These are phyloP conservation scores for Candida yuanshanica DNA, from an alignment of 805 yeast genomes.

Conservation along the genomic window DNA sequence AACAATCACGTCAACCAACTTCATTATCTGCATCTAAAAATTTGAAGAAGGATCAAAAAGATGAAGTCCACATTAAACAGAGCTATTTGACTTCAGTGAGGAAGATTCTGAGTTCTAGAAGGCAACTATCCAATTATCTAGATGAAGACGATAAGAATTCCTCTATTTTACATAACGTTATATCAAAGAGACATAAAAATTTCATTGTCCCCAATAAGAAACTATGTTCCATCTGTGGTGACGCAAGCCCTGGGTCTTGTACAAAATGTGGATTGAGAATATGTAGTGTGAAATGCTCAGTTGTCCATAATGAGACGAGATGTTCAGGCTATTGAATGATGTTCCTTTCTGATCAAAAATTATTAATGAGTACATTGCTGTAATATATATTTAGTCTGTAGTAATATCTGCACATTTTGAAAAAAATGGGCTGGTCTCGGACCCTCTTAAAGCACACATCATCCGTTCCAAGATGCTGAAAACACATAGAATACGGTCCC, in stretches of 20 bases:
- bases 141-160: constrained; percentile 38
- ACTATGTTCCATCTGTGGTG: constrained; percentile 42
- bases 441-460: no score
- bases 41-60: constrained; percentile 2
- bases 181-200: constrained; percentile 26
- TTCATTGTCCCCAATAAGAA: constrained; percentile 32
- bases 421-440: no score
- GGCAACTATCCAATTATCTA: constrained; percentile 33
- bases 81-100: constrained; percentile 28
- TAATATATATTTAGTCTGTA: neutral
- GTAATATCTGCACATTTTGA: no score
- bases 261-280: constrained; percentile 36
- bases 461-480: neutral
- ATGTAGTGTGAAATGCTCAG: constrained; percentile 36
- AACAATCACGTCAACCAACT: constrained; percentile 9
- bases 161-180: constrained; percentile 24
- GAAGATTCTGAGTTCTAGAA: constrained; percentile 34
- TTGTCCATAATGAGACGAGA: constrained; percentile 38
- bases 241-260: constrained; percentile 35
- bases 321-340: constrained; percentile 28
- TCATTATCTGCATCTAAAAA: constrained; percentile 6
- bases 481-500: neutral
- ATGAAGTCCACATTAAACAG: constrained; percentile 19
- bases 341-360: neutral
- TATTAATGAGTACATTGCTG: neutral